Evolutionary conservation across 192 early-diverging fungal genomes (phyloP).

Genomic region (Thamnidium elegans): DNA sequence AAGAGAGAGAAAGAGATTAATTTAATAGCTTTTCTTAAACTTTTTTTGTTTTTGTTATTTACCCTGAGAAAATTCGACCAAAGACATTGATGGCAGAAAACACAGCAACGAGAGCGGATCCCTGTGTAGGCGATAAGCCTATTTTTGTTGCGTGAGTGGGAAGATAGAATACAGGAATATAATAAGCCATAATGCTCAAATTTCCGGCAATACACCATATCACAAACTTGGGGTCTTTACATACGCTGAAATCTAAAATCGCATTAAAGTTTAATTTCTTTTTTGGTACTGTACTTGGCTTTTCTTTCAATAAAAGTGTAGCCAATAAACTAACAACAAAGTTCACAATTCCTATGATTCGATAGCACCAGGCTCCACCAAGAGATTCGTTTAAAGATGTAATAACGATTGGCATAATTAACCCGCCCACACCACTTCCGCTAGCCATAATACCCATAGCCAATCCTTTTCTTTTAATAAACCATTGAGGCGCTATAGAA

Average conservation of each 20-base stretch:
- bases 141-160: slow-evolving; percentile 24
- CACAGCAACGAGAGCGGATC: slow-evolving; percentile 20
- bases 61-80: slow-evolving; percentile 30
- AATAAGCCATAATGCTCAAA: slow-evolving; percentile 19
- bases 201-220: slow-evolving; percentile 24
- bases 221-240: slow-evolving; percentile 25
- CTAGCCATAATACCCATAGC: slow-evolving; percentile 55
- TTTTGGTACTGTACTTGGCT: background rate
- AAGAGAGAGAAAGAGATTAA: too few relatives aligned
- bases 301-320: slow-evolving; percentile 17
- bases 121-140: slow-evolving; percentile 25
- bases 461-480: slow-evolving; percentile 51
- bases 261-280: background rate
- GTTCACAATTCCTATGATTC: slow-evolving; percentile 27
- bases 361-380: slow-evolving; percentile 52
- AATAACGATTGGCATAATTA: slow-evolving; percentile 59
- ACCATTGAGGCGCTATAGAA: slow-evolving; percentile 54
- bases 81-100: slow-evolving; percentile 21
- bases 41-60: background rate
- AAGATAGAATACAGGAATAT: slow-evolving; percentile 31
- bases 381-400: slow-evolving; percentile 50
- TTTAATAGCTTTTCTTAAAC: too few relatives aligned
- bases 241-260: slow-evolving; percentile 21
- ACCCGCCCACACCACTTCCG: slow-evolving; percentile 71
- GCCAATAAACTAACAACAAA: slow-evolving; percentile 8